phyloP scores from a whole-genome alignment of 176 grass and related monocot genomes.

The Hyparrhenia diplandra region DNA sequence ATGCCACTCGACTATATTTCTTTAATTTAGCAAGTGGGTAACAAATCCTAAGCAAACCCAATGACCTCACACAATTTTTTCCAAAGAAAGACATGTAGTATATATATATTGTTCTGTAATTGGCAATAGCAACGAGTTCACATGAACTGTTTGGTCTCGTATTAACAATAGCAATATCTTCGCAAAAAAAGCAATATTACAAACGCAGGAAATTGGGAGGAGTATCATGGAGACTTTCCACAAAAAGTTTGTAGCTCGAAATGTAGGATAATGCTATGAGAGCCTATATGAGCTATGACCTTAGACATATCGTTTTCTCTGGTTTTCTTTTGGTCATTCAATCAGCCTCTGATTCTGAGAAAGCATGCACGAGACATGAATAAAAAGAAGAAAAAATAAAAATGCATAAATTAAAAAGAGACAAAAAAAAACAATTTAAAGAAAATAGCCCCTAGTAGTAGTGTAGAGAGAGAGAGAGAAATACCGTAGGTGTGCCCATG shows the following conservation, averaged over 20 bases:
- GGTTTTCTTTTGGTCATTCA: not conserved
- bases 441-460: too few species aligned
- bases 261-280: not conserved
- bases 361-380: not conserved
- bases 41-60: not conserved
- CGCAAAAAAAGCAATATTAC: too few species aligned
- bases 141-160: too few species aligned
- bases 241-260: not conserved
- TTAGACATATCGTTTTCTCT: not conserved
- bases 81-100: not conserved
- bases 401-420: not conserved
- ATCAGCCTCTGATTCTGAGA: not conserved
- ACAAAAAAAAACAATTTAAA: not conserved
- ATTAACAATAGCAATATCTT: too few species aligned
- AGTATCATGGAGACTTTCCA: not conserved
- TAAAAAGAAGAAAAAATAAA: not conserved
- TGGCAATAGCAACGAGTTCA: too few species aligned
- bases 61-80: too few species aligned
- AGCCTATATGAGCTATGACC: not conserved
- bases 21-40: not conserved
- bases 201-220: not conserved
- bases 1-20: not conserved
- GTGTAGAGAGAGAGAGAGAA: constrained; percentile 3
- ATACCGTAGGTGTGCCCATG: constrained; percentile 40
- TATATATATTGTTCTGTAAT: too few species aligned